phyloP scores from a whole-genome alignment of 2,329 filamentous ascomycete species.

The Paraphaeosphaeria sporulosa region DNA sequence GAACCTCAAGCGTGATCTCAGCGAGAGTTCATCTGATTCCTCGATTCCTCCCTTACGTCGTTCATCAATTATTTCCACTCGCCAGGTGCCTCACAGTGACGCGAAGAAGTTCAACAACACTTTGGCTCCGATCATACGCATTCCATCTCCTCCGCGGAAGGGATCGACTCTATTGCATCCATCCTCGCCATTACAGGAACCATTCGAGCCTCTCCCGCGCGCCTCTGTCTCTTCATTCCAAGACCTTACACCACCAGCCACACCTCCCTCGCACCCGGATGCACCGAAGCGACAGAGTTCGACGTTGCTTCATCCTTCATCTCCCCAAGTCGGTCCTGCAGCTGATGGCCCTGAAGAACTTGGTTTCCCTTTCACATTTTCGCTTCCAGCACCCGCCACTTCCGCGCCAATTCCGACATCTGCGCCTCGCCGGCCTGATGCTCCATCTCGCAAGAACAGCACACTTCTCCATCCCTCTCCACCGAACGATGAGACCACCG shows the following conservation, averaged over 20 bases:
- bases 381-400: constrained; percentile 8
- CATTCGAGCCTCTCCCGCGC: constrained; percentile 1
- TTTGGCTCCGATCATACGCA: constrained; percentile 18
- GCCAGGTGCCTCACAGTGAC: constrained; percentile 12
- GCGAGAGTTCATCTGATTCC: constrained; percentile 9
- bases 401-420: constrained; percentile 3
- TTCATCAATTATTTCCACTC: constrained; percentile 23
- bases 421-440: constrained; percentile 4
- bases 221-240: background rate
- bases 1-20: constrained; percentile 33
- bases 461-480: constrained; percentile 22
- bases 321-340: background rate
- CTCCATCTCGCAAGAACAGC: constrained; percentile 16
- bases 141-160: constrained; percentile 15
- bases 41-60: constrained; percentile 9
- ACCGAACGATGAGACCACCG: constrained; percentile 4
- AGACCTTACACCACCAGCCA: constrained; percentile 16
- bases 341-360: background rate
- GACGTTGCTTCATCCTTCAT: constrained; percentile 22
- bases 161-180: constrained; percentile 34
- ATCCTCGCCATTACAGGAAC: constrained; percentile 23
- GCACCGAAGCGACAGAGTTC: constrained; percentile 15
- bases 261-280: constrained; percentile 14
- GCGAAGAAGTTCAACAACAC: constrained; percentile 14
- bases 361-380: constrained; percentile 12